phyloP scores from a whole-genome alignment of 2,329 filamentous ascomycete species.

The Cytospora piceae region DNA sequence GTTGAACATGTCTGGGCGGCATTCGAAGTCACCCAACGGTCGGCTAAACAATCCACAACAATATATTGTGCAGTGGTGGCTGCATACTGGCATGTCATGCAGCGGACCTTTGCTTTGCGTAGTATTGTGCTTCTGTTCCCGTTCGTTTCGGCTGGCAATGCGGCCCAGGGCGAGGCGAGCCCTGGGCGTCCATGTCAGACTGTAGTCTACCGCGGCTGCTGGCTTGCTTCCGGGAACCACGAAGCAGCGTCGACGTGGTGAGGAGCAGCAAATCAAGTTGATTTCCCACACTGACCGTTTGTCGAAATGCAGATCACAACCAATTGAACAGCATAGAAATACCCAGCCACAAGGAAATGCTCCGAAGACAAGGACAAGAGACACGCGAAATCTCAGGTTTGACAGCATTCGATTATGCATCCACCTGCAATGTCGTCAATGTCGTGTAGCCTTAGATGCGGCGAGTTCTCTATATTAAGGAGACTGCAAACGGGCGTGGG shows the following conservation, averaged over 20 bases:
- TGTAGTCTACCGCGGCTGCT: constrained; percentile 24
- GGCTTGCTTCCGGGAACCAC: constrained; percentile 14
- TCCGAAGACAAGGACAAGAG: constrained; percentile 25
- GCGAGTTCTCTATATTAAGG: constrained; percentile 17
- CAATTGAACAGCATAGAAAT: constrained; percentile 8
- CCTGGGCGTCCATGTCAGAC: constrained; percentile 27
- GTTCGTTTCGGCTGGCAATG: constrained; percentile 22
- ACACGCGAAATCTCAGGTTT: constrained; percentile 36
- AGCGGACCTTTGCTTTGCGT: constrained; percentile 21
- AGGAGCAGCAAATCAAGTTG: constrained; percentile 19
- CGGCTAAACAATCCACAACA: constrained; percentile 17
- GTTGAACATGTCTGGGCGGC: constrained; percentile 24
- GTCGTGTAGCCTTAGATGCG: constrained; percentile 31
- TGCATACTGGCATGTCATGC: constrained; percentile 25
- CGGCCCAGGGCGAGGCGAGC: constrained; percentile 10
- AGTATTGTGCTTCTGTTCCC: constrained; percentile 19
- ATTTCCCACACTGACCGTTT: constrained; percentile 27
- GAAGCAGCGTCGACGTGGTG: constrained; percentile 13
- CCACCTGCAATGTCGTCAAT: constrained; percentile 32
- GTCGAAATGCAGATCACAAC: constrained; percentile 11
- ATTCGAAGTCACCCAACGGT: constrained; percentile 13
- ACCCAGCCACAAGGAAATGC: constrained; percentile 10
- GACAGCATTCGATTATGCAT: constrained; percentile 34
- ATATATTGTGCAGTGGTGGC: constrained; percentile 17
- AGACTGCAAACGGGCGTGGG: constrained; percentile 31